A percentile compares a stretch with the other conserved stretches of the same genome.
phyloP scores from a whole-genome alignment of 192 early-diverging fungal species.

The Linnemannia hyalina region DNA sequence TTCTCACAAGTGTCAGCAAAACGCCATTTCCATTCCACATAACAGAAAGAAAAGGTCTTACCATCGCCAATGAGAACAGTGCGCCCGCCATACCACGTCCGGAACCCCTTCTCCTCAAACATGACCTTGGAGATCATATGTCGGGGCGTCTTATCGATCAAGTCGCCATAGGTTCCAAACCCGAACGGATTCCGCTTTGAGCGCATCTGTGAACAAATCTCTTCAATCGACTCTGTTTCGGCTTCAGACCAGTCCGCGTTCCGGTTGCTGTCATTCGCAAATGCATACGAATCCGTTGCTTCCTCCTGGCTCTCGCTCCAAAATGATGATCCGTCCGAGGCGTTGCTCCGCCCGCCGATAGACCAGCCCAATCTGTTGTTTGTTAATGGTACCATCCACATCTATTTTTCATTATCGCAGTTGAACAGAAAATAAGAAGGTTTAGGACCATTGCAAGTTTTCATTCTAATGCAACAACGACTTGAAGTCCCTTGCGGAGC shows the following conservation, averaged over 20 bases:
- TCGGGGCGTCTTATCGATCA: constrained; percentile 38
- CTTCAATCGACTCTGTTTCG: constrained; percentile 42
- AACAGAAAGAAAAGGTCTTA: background rate
- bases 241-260: constrained; percentile 46
- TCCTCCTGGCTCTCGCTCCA: constrained; percentile 53
- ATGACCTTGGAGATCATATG: constrained; percentile 45
- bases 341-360: constrained; percentile 39
- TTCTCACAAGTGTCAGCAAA: background rate
- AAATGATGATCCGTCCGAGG: constrained; percentile 12
- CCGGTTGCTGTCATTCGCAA: constrained; percentile 13
- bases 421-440: background rate
- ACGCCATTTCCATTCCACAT: too few relatives aligned
- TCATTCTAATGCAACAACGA: background rate
- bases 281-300: constrained; percentile 19
- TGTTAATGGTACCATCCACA: constrained; percentile 49
- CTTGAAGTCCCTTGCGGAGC: background rate
- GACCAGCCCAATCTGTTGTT: constrained; percentile 50
- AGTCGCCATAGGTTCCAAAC: constrained; percentile 42
- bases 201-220: constrained; percentile 44
- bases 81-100: constrained; percentile 44
- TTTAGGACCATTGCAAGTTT: background rate
- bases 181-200: constrained; percentile 39
- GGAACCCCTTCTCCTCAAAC: constrained; percentile 50
- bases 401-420: constrained; percentile 11
- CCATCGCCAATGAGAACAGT: constrained; percentile 56